Conservation (phyloP, 192 early-diverging fungal genomes). For the Powellomyces hirtus region DNA sequence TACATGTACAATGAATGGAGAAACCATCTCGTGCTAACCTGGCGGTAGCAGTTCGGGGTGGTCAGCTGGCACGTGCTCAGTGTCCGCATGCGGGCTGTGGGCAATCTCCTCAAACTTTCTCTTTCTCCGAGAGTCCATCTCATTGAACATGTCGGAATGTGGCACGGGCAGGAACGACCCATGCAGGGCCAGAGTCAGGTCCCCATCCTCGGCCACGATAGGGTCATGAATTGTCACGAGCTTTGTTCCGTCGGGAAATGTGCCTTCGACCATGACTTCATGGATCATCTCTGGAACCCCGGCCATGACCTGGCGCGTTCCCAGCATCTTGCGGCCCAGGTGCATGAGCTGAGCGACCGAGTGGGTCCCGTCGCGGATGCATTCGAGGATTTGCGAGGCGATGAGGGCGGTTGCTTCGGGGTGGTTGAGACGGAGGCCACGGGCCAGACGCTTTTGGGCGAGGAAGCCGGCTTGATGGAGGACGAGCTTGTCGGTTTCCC, state of each 20-base stretch:
- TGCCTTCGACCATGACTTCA: conserved; percentile 89
- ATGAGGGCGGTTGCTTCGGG: conserved; percentile 88
- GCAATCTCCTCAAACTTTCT: neutral
- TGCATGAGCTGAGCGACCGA: conserved; percentile 86
- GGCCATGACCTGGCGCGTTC: conserved; percentile 76
- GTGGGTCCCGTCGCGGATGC: conserved; percentile 86
- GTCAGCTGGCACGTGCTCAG: neutral
- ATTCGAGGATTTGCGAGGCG: conserved; percentile 78
- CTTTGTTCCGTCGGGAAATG: conserved; percentile 92
- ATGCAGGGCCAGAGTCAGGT: conserved; percentile 80
- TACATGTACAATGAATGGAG: too few relatives aligned
- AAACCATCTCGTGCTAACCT: too few relatives aligned
- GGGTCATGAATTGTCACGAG: conserved; percentile 93
- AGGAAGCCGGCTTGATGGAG: conserved; percentile 83
- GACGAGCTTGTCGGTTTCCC: conserved; percentile 91
- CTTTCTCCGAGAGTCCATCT: neutral
- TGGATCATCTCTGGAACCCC: conserved; percentile 67
- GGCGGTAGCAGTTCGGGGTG: neutral
- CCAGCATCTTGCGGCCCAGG: conserved; percentile 83
- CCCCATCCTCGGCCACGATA: conserved; percentile 77
- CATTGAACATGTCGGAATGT: conserved; percentile 14
- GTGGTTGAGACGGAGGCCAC: conserved; percentile 84
- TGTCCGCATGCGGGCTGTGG: neutral
- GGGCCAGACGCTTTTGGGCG: conserved; percentile 86
- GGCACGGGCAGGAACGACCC: conserved; percentile 85